Conservation (phyloP, 352 stramenopile genomes). For the Pythium monospermum region DNA sequence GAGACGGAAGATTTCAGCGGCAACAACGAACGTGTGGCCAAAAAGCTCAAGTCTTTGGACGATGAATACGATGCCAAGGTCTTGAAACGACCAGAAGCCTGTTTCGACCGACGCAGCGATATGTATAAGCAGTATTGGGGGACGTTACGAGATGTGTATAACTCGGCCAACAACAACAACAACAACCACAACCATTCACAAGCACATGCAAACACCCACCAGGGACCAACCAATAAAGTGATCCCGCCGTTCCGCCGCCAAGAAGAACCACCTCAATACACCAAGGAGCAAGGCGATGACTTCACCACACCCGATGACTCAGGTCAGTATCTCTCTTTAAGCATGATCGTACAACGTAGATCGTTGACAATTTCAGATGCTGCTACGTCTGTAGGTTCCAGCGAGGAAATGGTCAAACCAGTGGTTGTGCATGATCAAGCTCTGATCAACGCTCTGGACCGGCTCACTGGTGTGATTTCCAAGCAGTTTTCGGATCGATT, state of each 20-base stretch:
- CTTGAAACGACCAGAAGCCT: slow-evolving; percentile 30
- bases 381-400: slow-evolving; percentile 24
- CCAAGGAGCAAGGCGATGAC: slow-evolving; percentile 39
- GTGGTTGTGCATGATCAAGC: slow-evolving; percentile 54
- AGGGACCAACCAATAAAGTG: background rate
- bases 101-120: slow-evolving; percentile 42
- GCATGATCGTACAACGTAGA: slow-evolving; percentile 6
- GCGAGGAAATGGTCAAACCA: slow-evolving; percentile 31
- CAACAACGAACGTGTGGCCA: slow-evolving; percentile 63
- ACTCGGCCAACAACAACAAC: slow-evolving; percentile 21
- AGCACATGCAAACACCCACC: background rate
- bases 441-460: slow-evolving; percentile 57
- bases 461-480: slow-evolving; percentile 51
- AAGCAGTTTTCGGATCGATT: slow-evolving; percentile 42
- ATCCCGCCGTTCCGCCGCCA: background rate
- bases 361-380: slow-evolving; percentile 18
- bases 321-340: slow-evolving; percentile 14
- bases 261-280: slow-evolving; percentile 9
- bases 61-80: slow-evolving; percentile 67
- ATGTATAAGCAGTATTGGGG: slow-evolving; percentile 73
- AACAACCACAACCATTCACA: slow-evolving; percentile 6
- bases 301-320: slow-evolving; percentile 52
- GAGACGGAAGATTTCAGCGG: slow-evolving; percentile 51
- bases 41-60: slow-evolving; percentile 69
- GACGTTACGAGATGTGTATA: slow-evolving; percentile 62